Percentiles rank a stretch among this genome's conserved stretches.
Evolutionary conservation across 345 rosid genomes (phyloP).

Genomic region (Citrus australasica): DNA sequence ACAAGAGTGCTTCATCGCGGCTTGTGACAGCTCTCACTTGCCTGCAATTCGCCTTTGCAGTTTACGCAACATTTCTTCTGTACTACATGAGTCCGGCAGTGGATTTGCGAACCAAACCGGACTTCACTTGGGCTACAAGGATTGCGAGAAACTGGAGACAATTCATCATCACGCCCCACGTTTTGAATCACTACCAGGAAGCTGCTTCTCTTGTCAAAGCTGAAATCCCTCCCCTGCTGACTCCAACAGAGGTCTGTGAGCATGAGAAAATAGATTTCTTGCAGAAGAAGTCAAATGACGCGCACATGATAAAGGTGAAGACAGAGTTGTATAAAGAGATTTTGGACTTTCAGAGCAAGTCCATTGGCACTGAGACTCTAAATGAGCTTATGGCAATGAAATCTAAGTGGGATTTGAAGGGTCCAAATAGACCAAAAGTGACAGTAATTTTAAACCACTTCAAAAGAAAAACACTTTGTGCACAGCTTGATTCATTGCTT

Average conservation of each 20-base stretch:
- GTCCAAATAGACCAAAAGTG: slow-evolving; percentile 63
- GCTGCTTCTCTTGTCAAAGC: slow-evolving; percentile 33
- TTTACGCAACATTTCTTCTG: slow-evolving; percentile 82
- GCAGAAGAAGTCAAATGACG: slow-evolving; percentile 86
- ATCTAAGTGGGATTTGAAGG: slow-evolving; percentile 72
- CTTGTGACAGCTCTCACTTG: slow-evolving; percentile 71
- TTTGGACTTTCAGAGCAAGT: slow-evolving; percentile 52
- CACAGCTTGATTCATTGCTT: slow-evolving; percentile 84
- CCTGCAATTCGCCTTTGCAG: slow-evolving; percentile 81
- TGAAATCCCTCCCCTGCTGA: slow-evolving; percentile 29
- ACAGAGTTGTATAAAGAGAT: slow-evolving; percentile 67
- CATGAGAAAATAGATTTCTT: slow-evolving; percentile 80
- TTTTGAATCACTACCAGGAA: slow-evolving; percentile 58
- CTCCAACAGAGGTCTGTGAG: slow-evolving; percentile 68
- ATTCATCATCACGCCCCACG: slow-evolving; percentile 64
- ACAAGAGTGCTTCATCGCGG: slow-evolving; percentile 38
- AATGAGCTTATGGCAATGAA: slow-evolving; percentile 71
- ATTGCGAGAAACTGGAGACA: slow-evolving; percentile 73
- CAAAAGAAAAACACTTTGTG: slow-evolving; percentile 91
- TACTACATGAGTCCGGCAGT: slow-evolving; percentile 89
- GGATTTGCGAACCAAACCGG: slow-evolving; percentile 73
- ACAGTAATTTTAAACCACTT: slow-evolving; percentile 92
- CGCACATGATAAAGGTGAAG: slow-evolving; percentile 74
- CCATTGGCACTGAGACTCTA: slow-evolving; percentile 64
- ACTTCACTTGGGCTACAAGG: slow-evolving; percentile 86